A percentile compares a stretch with the other conserved stretches of the same genome.
Evolutionary conservation across 257 asterid species (phyloP).

Genomic region (Solanum sparsipilum): DNA sequence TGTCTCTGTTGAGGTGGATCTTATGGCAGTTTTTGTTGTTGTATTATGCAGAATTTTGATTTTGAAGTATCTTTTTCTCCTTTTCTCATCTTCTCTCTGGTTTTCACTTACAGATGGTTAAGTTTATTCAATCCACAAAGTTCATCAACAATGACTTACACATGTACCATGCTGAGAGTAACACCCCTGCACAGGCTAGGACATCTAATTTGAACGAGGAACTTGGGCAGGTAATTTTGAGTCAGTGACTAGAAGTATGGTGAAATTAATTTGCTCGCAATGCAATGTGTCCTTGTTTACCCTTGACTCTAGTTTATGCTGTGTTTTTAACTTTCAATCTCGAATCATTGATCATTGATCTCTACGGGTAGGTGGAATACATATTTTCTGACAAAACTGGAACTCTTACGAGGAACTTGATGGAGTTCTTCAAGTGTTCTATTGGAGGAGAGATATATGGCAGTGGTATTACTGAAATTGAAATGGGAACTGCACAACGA

Average conservation of each 20-base stretch:
- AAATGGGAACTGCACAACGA: constrained; percentile 83
- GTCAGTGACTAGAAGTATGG: background rate
- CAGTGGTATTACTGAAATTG: constrained; percentile 89
- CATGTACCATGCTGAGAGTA: constrained; percentile 96
- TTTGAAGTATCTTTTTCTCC: constrained; percentile 1
- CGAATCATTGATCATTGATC: constrained; percentile 8
- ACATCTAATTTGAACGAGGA: constrained; percentile 98
- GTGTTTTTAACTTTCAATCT: background rate
- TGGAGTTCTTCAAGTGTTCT: constrained; percentile 98
- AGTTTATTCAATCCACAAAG: constrained; percentile 93
- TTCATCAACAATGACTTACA: constrained; percentile 92
- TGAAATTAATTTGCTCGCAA: background rate
- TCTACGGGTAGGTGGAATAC: constrained; percentile 76
- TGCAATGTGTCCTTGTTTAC: background rate
- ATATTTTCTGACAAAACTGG: constrained; percentile 99
- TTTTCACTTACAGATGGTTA: constrained; percentile 66
- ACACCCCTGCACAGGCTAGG: constrained; percentile 93
- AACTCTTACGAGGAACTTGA: constrained; percentile 88
- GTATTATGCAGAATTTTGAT: background rate
- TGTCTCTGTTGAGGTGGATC: constrained; percentile 91
- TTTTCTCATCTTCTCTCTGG: background rate
- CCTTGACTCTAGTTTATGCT: background rate
- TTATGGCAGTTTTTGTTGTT: background rate
- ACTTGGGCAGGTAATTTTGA: constrained; percentile 85
- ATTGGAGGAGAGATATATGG: constrained; percentile 98